Conservation (phyloP, 305 asterid genomes). For the Lippia alba region DNA sequence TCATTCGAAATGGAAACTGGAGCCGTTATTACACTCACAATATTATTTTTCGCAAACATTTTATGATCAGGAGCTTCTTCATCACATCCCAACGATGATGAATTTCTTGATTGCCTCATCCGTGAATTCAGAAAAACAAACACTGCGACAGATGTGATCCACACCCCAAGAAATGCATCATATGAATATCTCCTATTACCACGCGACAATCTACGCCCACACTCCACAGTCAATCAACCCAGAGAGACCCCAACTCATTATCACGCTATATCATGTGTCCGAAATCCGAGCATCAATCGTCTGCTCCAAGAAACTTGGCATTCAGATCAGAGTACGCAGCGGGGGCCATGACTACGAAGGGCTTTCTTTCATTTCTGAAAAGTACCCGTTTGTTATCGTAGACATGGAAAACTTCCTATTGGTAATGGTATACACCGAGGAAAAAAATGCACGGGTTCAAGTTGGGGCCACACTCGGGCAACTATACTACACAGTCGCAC, state of each 20-base stretch:
- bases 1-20: neutral
- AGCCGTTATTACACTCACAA: neutral
- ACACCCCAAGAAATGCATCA: constrained; percentile 34
- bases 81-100: neutral
- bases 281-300: constrained; percentile 42
- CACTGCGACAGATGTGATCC: constrained; percentile 22
- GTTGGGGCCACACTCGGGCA: too few species aligned
- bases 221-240: neutral
- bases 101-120: constrained; percentile 36
- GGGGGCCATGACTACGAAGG: too few species aligned
- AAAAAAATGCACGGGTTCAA: neutral
- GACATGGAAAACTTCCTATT: neutral
- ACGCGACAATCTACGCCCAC: neutral
- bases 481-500: too few species aligned
- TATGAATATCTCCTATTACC: neutral
- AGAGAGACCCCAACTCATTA: constrained; percentile 32
- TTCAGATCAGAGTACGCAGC: constrained; percentile 43
- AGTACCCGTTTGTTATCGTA: neutral
- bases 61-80: neutral
- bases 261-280: constrained; percentile 36
- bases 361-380: neutral
- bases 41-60: neutral
- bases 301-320: constrained; percentile 39
- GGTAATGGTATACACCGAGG: neutral
- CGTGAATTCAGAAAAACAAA: constrained; percentile 20